Conservation (phyloP, 805 yeast species). For the Candida sithepensis region DNA sequence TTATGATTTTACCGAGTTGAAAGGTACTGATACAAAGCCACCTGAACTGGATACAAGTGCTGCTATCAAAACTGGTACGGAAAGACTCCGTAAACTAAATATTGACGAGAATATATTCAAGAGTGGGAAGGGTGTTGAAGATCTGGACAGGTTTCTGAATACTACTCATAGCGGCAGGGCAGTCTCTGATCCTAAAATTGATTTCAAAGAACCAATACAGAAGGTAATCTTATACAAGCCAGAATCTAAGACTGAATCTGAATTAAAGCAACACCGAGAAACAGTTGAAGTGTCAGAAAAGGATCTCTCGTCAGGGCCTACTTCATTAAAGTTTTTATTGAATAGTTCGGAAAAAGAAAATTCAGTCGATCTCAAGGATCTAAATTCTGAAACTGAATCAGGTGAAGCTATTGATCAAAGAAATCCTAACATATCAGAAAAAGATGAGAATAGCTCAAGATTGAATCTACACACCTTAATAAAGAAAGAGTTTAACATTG, state of each 20-base stretch:
- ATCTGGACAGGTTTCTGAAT: conserved; percentile 4
- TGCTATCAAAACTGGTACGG: neutral
- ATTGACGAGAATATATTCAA: conserved; percentile 5
- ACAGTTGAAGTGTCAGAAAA: neutral
- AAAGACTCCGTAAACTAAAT: conserved; percentile 8
- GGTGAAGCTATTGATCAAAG: too few species aligned
- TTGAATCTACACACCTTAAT: conserved; percentile 20
- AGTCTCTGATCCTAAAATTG: neutral
- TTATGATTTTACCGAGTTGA: conserved; percentile 15
- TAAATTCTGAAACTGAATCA: too few species aligned
- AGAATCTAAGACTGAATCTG: neutral
- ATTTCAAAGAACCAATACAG: conserved; percentile 1
- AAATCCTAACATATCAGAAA: too few species aligned
- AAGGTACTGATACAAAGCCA: neutral
- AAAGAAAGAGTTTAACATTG: conserved; percentile 10
- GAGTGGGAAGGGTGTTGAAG: conserved; percentile 1
- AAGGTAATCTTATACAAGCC: neutral
- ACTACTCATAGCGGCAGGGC: neutral
- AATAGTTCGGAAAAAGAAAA: neutral
- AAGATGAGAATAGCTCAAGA: too few species aligned
- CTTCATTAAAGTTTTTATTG: neutral
- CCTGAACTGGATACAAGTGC: neutral
- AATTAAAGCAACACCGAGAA: neutral
- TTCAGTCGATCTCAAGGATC: neutral
- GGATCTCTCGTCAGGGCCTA: neutral